Evolutionary conservation across 768 basidiomycete genomes (phyloP).

Genomic region (Trametes coccinea): DNA sequence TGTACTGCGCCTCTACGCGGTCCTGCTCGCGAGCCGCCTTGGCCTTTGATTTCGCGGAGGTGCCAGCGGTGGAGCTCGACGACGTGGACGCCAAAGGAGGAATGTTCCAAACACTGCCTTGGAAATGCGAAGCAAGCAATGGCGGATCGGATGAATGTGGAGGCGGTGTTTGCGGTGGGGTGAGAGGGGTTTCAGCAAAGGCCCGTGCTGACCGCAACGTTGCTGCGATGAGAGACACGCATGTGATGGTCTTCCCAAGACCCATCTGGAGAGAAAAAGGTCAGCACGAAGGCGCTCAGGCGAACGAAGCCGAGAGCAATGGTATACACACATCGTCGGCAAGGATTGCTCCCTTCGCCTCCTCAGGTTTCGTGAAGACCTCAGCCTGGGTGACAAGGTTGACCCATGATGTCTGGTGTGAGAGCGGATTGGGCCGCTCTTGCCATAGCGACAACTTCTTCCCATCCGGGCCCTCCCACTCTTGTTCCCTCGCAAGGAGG

Average conservation of each 20-base stretch:
- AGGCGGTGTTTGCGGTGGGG: constrained; percentile 39
- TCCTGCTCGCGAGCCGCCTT: constrained; percentile 68
- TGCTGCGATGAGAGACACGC: constrained; percentile 89
- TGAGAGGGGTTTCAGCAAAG: constrained; percentile 62
- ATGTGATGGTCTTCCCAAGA: constrained; percentile 95
- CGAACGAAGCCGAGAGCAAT: not conserved
- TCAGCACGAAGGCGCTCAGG: constrained; percentile 17
- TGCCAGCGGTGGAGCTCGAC: constrained; percentile 23
- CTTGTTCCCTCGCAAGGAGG: constrained; percentile 83
- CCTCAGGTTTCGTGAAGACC: constrained; percentile 60
- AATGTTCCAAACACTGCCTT: constrained; percentile 85
- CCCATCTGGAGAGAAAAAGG: constrained; percentile 86
- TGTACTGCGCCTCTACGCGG: constrained; percentile 69
- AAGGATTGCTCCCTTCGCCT: constrained; percentile 86
- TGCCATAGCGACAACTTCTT: constrained; percentile 76
- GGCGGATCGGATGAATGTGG: constrained; percentile 32
- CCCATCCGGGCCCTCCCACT: constrained; percentile 55
- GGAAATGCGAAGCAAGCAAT: constrained; percentile 59
- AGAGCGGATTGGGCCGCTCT: constrained; percentile 47
- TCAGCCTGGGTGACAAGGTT: constrained; percentile 86
- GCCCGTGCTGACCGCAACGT: constrained; percentile 69
- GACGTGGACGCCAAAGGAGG: constrained; percentile 41
- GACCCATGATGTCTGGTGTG: constrained; percentile 60
- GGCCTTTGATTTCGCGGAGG: constrained; percentile 55
- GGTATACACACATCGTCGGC: constrained; percentile 86